Conservation (phyloP, 148 eudicot genomes). For the Vaccinium corymbosum region DNA sequence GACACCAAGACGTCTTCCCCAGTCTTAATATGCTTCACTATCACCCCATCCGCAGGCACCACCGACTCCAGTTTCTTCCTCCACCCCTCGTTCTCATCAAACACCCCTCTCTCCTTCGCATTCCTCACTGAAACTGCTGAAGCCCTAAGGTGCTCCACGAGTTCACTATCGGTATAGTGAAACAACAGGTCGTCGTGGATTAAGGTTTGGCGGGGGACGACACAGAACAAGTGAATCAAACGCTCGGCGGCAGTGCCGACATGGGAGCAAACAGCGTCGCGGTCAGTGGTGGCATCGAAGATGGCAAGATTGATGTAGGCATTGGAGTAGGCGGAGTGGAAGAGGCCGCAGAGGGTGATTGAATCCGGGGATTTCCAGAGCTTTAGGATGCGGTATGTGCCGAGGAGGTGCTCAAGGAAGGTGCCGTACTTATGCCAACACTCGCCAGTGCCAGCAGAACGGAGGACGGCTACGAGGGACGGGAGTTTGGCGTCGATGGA, state of each 20-base stretch:
- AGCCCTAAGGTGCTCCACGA: slow-evolving; percentile 44
- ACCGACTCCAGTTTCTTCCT: slow-evolving; percentile 58
- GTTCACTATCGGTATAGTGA: slow-evolving; percentile 55
- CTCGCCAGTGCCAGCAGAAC: slow-evolving; percentile 81
- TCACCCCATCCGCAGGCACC: slow-evolving; percentile 58
- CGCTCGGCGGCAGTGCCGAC: slow-evolving; percentile 69
- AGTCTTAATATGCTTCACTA: slow-evolving; percentile 69
- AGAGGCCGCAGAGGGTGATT: slow-evolving; percentile 68
- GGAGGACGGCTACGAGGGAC: slow-evolving; percentile 52
- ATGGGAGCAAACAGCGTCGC: slow-evolving; percentile 55
- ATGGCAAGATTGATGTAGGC: slow-evolving; percentile 96
- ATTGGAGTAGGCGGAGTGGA: slow-evolving; percentile 97
- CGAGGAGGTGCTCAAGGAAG: slow-evolving; percentile 74
- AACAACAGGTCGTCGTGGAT: slow-evolving; percentile 73
- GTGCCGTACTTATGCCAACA: slow-evolving; percentile 99
- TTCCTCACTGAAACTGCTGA: slow-evolving; percentile 42
- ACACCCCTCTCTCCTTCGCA: slow-evolving; percentile 25
- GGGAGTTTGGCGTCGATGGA: slow-evolving; percentile 50
- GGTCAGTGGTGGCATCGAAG: slow-evolving; percentile 78
- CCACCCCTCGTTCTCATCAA: slow-evolving; percentile 46
- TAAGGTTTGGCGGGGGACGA: slow-evolving; percentile 70
- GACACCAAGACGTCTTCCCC: slow-evolving; percentile 71
- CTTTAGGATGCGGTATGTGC: slow-evolving; percentile 57
- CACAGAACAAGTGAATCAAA: slow-evolving; percentile 73
- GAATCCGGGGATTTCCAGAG: slow-evolving; percentile 21